These are phyloP conservation scores for Rhizopogon parksii DNA, from an alignment of 1,284 basidiomycete genomes.

Conservation along the genomic window DNA sequence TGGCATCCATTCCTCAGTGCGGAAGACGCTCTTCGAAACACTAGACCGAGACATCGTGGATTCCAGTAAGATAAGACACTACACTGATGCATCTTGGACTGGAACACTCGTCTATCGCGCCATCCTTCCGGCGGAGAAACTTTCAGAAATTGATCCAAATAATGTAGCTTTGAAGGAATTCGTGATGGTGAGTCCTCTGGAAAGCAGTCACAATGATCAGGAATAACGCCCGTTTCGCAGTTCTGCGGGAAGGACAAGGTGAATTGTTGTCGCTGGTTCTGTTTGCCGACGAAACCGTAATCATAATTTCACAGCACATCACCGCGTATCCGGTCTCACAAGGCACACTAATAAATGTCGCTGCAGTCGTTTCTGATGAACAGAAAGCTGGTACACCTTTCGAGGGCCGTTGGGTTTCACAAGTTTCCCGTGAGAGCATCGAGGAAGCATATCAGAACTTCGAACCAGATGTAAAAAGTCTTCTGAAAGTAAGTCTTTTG, in stretches of 20 bases:
- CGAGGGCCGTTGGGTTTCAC: slow-evolving; percentile 30
- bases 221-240: slow-evolving; percentile 21
- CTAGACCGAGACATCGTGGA: slow-evolving; percentile 7
- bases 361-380: slow-evolving; percentile 29
- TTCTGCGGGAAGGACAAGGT: slow-evolving; percentile 39
- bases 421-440: slow-evolving; percentile 28
- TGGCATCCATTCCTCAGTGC: slow-evolving; percentile 2
- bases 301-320: slow-evolving; percentile 29
- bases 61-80: background rate
- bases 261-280: background rate
- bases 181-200: slow-evolving; percentile 27
- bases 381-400: slow-evolving; percentile 31
- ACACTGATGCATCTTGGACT: slow-evolving; percentile 12
- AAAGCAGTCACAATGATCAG: background rate
- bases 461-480: slow-evolving; percentile 35
- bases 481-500: slow-evolving; percentile 31
- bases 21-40: slow-evolving; percentile 13
- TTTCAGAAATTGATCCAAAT: slow-evolving; percentile 22
- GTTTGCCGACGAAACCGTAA: background rate
- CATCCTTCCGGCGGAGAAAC: slow-evolving; percentile 12
- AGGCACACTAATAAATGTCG: slow-evolving; percentile 38
- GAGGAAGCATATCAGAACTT: slow-evolving; percentile 30
- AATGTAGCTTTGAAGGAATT: slow-evolving; percentile 31
- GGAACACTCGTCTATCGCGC: slow-evolving; percentile 17
- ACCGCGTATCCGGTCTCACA: slow-evolving; percentile 39